Conservation (phyloP, 495 filamentous ascomycete genomes). For the Lophiotrema nucula region DNA sequence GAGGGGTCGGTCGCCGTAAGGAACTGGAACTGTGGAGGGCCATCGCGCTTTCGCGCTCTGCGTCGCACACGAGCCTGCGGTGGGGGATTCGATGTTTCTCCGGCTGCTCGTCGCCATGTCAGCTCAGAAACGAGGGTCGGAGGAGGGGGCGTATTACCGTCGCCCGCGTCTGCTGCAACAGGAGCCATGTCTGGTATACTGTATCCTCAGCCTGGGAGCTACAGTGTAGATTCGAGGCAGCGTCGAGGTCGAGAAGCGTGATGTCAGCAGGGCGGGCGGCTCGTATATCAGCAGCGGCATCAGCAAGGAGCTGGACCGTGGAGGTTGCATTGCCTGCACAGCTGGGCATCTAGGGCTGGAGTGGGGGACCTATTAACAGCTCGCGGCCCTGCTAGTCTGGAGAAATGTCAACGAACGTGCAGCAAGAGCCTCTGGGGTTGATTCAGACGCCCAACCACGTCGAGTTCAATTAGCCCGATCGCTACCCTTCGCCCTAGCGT, state of each 20-base stretch:
- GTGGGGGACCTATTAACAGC: neutral
- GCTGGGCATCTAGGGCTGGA: neutral
- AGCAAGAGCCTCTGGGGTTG: neutral
- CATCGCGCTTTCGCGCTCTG: slow-evolving; percentile 19
- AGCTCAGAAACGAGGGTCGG: neutral
- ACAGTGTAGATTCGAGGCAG: neutral
- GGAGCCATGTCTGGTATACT: neutral
- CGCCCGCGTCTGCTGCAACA: neutral
- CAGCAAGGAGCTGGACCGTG: neutral
- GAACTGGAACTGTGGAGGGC: slow-evolving; percentile 30
- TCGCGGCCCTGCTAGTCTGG: neutral
- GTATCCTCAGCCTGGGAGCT: neutral
- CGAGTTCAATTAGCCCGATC: neutral
- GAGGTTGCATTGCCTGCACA: neutral
- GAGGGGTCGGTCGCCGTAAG: slow-evolving; percentile 30
- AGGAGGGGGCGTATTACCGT: neutral
- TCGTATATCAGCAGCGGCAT: neutral
- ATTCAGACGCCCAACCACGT: neutral
- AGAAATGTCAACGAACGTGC: neutral
- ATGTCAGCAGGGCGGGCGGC: neutral
- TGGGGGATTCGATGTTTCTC: neutral
- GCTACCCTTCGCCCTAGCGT: neutral
- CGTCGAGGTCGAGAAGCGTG: neutral
- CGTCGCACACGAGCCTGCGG: slow-evolving; percentile 11
- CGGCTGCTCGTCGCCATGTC: neutral